Base-by-base conservation (phyloP, 176 grass and related monocot species). In the Raddia guianensis region DNA sequence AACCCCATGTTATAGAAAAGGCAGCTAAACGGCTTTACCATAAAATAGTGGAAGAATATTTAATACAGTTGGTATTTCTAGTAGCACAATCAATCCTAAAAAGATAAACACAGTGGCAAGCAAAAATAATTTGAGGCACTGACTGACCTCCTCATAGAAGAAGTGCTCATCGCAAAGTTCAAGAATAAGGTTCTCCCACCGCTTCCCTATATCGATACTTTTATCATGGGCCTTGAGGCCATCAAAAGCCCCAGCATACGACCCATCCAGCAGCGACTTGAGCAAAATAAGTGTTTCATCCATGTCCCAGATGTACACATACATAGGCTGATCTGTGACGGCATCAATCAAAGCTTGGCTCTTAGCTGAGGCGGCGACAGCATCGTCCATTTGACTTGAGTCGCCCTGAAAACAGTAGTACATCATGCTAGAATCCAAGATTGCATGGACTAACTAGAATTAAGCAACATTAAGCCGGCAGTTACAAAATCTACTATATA, bases 271-370 rank as follows among this genome's bases (percentile, higher is more conserved):
- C 58, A 97, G 70, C 0, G 91, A 97, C 70, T 92, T 97, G 67
- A 97, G 89, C 70, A 97, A 82, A 80, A 97, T 97, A 49, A 97
- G 91, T 8, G 94, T 97, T 63, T 97, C 94, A 70, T 97, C 94
- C 91, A 97, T 92, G 87, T 97, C 94, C 94, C 94, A 97, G 33
- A 94, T 80, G 48, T 92, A 97, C 16, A 97, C 89, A 37, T 68
- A 90, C 46, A 42, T 70, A 60, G 66, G 66, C 73, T 91, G 49
- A 10, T 89, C 68, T 48, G 68, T 51, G 18, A 21, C 35, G 1
- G 52, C 68, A 80, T 84, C 12, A 0, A 11, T 45, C 5, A 54
- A 63, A 61, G 70, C 16, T 83, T 82, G 33, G 33, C 33, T 71
- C 0, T 61, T 43, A 53, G 68, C 66, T 3, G 70, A 73, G 52